Conservation (phyloP, 495 filamentous ascomycete species). For the Oidiodendron maius region DNA sequence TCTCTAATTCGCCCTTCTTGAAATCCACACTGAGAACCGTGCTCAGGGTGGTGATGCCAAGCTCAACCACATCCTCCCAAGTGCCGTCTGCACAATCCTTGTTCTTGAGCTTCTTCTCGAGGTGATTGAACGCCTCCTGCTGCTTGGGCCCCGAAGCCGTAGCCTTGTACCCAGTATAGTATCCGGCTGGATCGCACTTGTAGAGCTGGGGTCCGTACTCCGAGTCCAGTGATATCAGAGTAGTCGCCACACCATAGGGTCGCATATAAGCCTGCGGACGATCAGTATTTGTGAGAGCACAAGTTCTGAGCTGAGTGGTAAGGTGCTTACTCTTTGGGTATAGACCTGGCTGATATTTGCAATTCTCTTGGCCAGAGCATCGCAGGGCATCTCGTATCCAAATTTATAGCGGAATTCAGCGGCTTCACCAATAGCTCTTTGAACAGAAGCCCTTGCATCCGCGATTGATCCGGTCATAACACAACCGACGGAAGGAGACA, state of each 20-base stretch:
- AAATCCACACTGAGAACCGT: constrained; percentile 97
- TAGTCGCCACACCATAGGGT: constrained; percentile 89
- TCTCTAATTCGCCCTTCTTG: constrained; percentile 98
- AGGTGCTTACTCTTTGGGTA: constrained; percentile 66
- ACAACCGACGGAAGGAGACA: constrained; percentile 93
- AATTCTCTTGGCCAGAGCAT: constrained; percentile 90
- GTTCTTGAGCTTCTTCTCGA: constrained; percentile 99
- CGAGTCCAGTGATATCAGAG: constrained; percentile 85
- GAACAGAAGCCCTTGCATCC: constrained; percentile 87
- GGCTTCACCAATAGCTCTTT: constrained; percentile 88
- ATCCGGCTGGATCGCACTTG: constrained; percentile 97
- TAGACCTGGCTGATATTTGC: constrained; percentile 99
- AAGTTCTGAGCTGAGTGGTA: constrained; percentile 17
- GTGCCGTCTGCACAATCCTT: constrained; percentile 88
- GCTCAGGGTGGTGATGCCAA: constrained; percentile 90
- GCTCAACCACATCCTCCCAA: constrained; percentile 97
- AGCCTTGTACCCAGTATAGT: constrained; percentile 97
- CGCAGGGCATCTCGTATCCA: constrained; percentile 99
- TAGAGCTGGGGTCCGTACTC: constrained; percentile 94
- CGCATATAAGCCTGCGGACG: constrained; percentile 85
- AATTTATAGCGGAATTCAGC: constrained; percentile 98
- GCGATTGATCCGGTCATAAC: constrained; percentile 99
- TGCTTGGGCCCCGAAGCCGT: constrained; percentile 96
- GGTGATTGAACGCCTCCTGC: constrained; percentile 93
- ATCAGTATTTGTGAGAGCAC: constrained; percentile 11